phyloP scores from a whole-genome alignment of 2,329 filamentous ascomycete species.

The Trichoderma endophyticum region DNA sequence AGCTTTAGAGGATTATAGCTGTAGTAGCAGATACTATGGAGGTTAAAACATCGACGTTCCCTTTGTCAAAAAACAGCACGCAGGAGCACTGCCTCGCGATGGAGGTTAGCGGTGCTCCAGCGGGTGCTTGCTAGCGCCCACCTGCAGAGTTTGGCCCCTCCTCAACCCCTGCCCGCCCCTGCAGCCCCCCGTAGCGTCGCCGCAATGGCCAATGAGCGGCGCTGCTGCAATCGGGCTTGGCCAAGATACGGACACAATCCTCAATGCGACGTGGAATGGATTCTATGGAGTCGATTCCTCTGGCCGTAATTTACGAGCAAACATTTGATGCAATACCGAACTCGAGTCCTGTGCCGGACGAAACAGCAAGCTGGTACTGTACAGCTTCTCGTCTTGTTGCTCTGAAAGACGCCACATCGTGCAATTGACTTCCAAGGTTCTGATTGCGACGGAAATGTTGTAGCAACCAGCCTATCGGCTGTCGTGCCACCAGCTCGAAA shows the following conservation, averaged over 20 bases:
- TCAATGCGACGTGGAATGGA: neutral
- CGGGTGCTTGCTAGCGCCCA: neutral
- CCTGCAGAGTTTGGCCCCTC: neutral
- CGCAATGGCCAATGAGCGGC: neutral
- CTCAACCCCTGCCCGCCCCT: conserved; percentile 9
- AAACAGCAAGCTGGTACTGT: neutral
- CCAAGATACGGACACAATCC: neutral
- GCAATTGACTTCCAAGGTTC: neutral
- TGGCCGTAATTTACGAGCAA: neutral
- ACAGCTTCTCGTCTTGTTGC: neutral
- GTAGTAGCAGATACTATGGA: too few species aligned
- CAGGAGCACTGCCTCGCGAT: neutral
- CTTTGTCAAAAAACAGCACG: neutral
- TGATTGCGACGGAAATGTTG: neutral
- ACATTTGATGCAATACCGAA: neutral
- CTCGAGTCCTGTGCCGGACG: neutral
- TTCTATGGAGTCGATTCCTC: neutral
- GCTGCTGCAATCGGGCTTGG: neutral
- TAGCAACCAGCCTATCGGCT: neutral
- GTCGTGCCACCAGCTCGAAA: neutral
- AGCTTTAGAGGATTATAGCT: too few species aligned
- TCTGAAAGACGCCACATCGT: neutral
- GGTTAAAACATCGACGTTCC: too few species aligned
- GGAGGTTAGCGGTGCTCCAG: neutral
- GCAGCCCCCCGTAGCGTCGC: conserved; percentile 4